Base-by-base conservation (phyloP, 1,284 basidiomycete species). In the Ganoderma multipileum region DNA sequence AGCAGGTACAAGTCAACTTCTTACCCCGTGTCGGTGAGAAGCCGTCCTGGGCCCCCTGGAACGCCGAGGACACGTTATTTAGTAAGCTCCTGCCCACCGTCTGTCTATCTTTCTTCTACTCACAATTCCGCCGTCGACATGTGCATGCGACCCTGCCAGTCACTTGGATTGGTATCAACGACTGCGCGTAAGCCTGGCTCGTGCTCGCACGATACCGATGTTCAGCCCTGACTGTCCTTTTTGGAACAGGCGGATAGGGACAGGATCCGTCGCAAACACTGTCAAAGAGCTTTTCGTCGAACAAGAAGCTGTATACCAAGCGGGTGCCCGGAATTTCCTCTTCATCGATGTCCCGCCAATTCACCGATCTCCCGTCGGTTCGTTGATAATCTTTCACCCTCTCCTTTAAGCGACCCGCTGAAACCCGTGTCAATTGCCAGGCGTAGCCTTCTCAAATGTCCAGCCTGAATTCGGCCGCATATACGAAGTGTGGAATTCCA, bases 161-260 rank as follows among this genome's bases (percentile, higher is more conserved):
- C 20, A 87, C 85, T 8, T 91, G 88, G 88, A 79, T 89, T 67
- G 89, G 89, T 0, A 89, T 90, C 64, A 91, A 91, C 71, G 89
- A 91, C 76, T 85, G 85, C 79, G 86, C 80, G 85, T 88, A 75
- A 67, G 83, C 52, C 12, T 18, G 23, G 47, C 41, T 26, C 47
- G 23, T 26, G 7, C 30, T 9, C 30, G 42, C 54, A 36, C 47
- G 44, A 14, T 23, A 2, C 16, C 3, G 44, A 23, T 30, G 41
- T 26, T 28, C 7, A 2, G 61, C 47, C 12, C 36, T 62, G 12
- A 41, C n/a, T 12, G 38, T 65, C 7, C 6, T 39, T 41, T 28
- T n/a, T 47, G 12, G 26, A 76, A 28, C 28, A 61, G 65, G 8
- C 66, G 44, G 18, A 42, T 70, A 33, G 69, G 64, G 7, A 3